A percentile compares a stretch with the other conserved stretches of the same genome.
Evolutionary conservation across 331 rosid genomes (phyloP).

Genomic region (Dryas integrifolia): DNA sequence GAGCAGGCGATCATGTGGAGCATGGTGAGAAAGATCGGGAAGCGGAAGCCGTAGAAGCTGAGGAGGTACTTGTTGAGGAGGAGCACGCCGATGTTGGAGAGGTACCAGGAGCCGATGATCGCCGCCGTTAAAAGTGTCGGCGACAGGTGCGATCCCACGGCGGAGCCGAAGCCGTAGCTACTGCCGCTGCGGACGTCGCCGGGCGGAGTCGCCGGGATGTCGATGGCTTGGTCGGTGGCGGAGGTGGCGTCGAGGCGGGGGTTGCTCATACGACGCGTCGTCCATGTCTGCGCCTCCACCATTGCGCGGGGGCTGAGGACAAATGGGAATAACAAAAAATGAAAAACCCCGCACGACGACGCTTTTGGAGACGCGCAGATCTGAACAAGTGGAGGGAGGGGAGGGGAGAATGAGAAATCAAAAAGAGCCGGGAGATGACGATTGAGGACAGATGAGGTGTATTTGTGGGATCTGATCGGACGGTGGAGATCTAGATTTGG

Average conservation of each 20-base stretch:
- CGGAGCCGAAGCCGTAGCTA: conserved; percentile 10
- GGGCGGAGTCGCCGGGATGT: conserved; percentile 62
- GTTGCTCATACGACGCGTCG: conserved; percentile 95
- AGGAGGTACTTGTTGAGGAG: conserved; percentile 91
- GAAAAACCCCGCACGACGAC: neutral
- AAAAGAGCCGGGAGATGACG: conserved; percentile 1
- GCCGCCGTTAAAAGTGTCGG: conserved; percentile 41
- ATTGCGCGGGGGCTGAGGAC: conserved; percentile 38
- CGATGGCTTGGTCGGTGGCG: conserved; percentile 48
- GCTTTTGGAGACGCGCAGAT: conserved; percentile 17
- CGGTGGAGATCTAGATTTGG: conserved; percentile 36
- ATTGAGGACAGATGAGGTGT: neutral
- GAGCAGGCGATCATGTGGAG: conserved; percentile 91
- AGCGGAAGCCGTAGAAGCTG: conserved; percentile 72
- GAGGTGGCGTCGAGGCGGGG: conserved; percentile 55
- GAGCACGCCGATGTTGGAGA: conserved; percentile 86
- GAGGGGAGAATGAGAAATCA: no score
- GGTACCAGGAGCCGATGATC: conserved; percentile 70
- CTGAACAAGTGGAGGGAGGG: conserved; percentile 1
- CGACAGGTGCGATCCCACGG: conserved; percentile 37
- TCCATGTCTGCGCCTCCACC: conserved; percentile 99
- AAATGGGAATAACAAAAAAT: neutral
- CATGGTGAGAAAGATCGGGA: conserved; percentile 93
- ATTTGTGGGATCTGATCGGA: conserved; percentile 21
- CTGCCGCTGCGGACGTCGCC: conserved; percentile 51